Base-by-base conservation (phyloP, 148 eudicot genomes). In the Pouteria glomerata region DNA sequence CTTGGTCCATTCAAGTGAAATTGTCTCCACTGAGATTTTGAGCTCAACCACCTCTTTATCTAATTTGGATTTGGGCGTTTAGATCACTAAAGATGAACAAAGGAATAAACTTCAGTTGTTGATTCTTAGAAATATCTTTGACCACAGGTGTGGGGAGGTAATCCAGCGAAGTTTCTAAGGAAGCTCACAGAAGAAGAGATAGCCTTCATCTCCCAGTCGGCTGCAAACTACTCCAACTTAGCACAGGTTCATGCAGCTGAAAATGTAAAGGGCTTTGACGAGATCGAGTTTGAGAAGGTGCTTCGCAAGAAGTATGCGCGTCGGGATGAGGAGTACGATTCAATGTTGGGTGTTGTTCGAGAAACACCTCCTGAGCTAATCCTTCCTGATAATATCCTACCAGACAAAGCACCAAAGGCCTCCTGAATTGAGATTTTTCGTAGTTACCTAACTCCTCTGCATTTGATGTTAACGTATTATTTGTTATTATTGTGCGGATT, bases 141-240 rank as follows among this genome's bases (percentile, higher is more conserved):
- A 70, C 50, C 26, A 48, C 82, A 82, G 86, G 76, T 83, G 26
- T 82, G 89, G 89, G 86, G 81, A 50, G 86, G 92, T 53, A 88
- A 88, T 78, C 92, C 92, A 8, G 88, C 92, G n/a, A 88, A 77
- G 85, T 84, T 88, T 68, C 75, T 88, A 14, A 84, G 90, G 68
- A 88, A 84, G 77, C 85, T 88, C 12, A 82, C 88, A 3, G 85
- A 86, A 18, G 85, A 88, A 71, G 92, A 88, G 77, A 82, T 76
- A 8, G 83, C 83, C 30, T 88, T 85, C 82, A 83, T 88, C 57
- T 26, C 87, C 30, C 75, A 82, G 27, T 88, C 92, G 14, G 86
- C 89, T 31, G 68, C 85, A 44, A 84, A 84, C 51, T 86, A 86
- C 69, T 57, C 79, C 51, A 86, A 82, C 78, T 77, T 86, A 56